Conservation (phyloP, 306 rosid genomes). For the Fragaria ananassa region DNA sequence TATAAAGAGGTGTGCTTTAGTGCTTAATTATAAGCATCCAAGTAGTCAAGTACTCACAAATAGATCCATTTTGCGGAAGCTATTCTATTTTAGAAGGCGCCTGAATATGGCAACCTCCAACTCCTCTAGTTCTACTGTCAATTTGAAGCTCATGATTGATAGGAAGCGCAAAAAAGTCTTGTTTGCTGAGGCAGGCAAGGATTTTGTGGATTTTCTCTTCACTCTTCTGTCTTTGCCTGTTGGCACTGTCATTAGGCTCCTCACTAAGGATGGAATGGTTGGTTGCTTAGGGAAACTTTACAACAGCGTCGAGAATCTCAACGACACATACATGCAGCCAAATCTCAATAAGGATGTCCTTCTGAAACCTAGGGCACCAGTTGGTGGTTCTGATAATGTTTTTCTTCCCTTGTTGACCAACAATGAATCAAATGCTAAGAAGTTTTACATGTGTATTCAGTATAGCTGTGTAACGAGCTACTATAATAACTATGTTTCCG, state of each 20-base stretch:
- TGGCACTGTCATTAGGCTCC: slow-evolving; percentile 15
- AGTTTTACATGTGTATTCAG: neutral
- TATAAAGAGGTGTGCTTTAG: too few species aligned
- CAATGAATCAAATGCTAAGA: neutral
- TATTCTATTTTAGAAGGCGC: too few species aligned
- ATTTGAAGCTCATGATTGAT: slow-evolving; percentile 40
- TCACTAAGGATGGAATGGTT: slow-evolving; percentile 27
- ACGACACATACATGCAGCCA: slow-evolving; percentile 33
- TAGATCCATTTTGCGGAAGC: too few species aligned
- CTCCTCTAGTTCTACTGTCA: slow-evolving; percentile 1
- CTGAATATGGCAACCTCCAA: slow-evolving; percentile 5
- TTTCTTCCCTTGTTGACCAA: neutral
- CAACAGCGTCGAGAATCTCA: slow-evolving; percentile 33
- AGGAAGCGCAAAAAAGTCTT: slow-evolving; percentile 19
- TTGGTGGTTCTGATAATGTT: neutral
- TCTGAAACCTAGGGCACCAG: slow-evolving; percentile 2
- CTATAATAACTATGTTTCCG: too few species aligned
- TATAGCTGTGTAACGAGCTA: too few species aligned
- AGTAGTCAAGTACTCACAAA: too few species aligned
- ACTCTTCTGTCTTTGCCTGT: slow-evolving; percentile 37
- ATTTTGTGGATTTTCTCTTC: slow-evolving; percentile 42
- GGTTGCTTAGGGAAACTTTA: slow-evolving; percentile 44
- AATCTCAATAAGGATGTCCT: slow-evolving; percentile 22
- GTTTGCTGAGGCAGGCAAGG: slow-evolving; percentile 50
- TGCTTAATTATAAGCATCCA: too few species aligned